phyloP scores from a whole-genome alignment of 805 yeast species.

The Spathaspora girioi region DNA sequence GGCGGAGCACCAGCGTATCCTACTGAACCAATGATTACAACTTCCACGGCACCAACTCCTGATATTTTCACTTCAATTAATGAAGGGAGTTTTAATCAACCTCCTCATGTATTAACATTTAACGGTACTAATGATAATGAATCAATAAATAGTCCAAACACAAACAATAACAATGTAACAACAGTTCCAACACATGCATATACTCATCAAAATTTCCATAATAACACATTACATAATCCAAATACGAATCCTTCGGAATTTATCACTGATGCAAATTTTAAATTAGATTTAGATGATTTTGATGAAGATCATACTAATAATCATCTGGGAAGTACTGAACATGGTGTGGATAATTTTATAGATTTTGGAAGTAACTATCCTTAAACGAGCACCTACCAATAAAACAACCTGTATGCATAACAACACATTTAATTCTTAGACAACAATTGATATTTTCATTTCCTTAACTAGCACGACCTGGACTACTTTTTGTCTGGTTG shows the following conservation, averaged over 20 bases:
- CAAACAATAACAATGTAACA: background rate
- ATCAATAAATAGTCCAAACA: background rate
- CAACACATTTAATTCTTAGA: background rate
- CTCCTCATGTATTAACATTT: background rate
- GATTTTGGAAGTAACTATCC: slow-evolving; percentile 8
- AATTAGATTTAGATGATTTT: slow-evolving; percentile 5
- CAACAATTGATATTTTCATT: no score
- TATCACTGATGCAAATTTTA: background rate
- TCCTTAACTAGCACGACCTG: no score
- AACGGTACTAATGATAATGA: slow-evolving; percentile 3
- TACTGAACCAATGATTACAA: background rate
- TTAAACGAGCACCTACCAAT: no score
- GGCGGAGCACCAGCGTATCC: background rate
- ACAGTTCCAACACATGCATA: background rate
- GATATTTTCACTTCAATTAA: slow-evolving; percentile 1
- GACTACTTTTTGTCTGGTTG: no score
- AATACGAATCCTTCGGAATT: background rate
- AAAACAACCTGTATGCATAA: no score
- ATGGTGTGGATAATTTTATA: slow-evolving; percentile 8
- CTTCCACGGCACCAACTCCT: slow-evolving; percentile 1
- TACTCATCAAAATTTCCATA: slow-evolving; percentile 2
- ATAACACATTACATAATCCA: background rate
- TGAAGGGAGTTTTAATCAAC: background rate
- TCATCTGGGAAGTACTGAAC: slow-evolving; percentile 2
- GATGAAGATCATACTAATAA: background rate